Evolutionary conservation across 345 rosid genomes (phyloP).

Genomic region (Sisymbrium altissimum): DNA sequence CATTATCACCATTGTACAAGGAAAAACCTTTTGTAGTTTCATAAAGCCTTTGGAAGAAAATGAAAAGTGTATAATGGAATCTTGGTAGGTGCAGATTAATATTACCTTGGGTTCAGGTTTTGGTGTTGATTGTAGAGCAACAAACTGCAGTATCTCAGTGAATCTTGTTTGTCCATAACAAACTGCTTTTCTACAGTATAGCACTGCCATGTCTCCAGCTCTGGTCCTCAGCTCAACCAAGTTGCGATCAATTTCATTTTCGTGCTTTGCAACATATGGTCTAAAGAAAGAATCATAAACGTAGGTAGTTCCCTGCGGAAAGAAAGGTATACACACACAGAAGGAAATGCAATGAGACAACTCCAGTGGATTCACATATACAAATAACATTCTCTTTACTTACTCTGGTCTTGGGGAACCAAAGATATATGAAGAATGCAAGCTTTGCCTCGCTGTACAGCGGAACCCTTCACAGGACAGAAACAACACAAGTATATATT

Average conservation of each 20-base stretch:
- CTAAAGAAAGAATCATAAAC: slow-evolving; percentile 54
- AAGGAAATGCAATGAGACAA: slow-evolving; percentile 4
- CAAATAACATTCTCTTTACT: not conserved
- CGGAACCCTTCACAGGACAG: slow-evolving; percentile 56
- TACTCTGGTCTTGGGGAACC: slow-evolving; percentile 78
- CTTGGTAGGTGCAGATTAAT: not conserved
- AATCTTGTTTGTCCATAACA: slow-evolving; percentile 51
- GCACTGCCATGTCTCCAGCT: slow-evolving; percentile 47
- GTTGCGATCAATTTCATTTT: slow-evolving; percentile 57
- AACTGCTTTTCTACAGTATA: slow-evolving; percentile 53
- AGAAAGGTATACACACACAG: not conserved
- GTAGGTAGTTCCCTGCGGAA: slow-evolving; percentile 54
- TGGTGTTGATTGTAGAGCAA: slow-evolving; percentile 48
- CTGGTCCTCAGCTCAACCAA: slow-evolving; percentile 53
- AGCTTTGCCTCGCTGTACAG: slow-evolving; percentile 75
- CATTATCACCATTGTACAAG: not conserved
- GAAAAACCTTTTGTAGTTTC: too few species aligned
- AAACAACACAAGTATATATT: slow-evolving; percentile 12
- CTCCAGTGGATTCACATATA: not conserved
- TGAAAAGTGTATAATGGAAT: slow-evolving; percentile 9
- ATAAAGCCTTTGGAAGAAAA: not conserved
- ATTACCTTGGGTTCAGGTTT: slow-evolving; percentile 46
- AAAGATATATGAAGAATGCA: slow-evolving; percentile 69
- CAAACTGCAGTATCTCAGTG: slow-evolving; percentile 45
- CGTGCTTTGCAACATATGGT: slow-evolving; percentile 57